Percentiles rank a stretch among this genome's conserved stretches.
Evolutionary conservation across 176 grass and related monocot genomes (phyloP).

Genomic region (Pontederia paniculata): DNA sequence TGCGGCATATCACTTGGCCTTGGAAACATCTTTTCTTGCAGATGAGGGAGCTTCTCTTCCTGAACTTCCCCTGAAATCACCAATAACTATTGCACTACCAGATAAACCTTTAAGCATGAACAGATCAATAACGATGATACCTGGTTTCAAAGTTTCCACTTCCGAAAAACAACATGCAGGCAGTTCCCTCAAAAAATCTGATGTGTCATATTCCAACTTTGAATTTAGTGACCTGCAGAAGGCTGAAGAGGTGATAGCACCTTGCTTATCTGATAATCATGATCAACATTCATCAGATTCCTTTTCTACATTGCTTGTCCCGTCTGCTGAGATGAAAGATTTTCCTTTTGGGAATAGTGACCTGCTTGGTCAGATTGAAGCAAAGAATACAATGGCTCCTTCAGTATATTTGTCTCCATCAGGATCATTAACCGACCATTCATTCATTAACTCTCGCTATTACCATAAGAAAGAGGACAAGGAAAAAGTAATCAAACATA

Average conservation of each 20-base stretch:
- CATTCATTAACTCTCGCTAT: no score
- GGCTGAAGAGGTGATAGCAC: conserved; percentile 16
- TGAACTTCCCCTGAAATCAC: conserved; percentile 74
- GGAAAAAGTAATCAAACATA: no score
- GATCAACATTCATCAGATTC: conserved; percentile 7
- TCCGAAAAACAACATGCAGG: conserved; percentile 27
- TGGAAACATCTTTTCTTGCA: conserved; percentile 98
- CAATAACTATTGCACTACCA: conserved; percentile 79
- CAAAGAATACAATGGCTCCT: conserved; percentile 21
- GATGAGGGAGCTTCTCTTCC: conserved; percentile 98
- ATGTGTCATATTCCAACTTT: conserved; percentile 22
- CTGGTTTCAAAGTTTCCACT: conserved; percentile 35
- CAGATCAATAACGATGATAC: conserved; percentile 74
- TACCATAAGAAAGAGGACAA: no score
- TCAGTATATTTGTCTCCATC: neutral
- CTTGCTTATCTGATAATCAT: conserved; percentile 21
- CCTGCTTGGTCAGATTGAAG: conserved; percentile 22
- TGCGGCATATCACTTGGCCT: conserved; percentile 92
- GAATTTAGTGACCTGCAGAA: conserved; percentile 15
- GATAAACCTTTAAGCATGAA: conserved; percentile 76
- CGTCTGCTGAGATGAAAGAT: neutral
- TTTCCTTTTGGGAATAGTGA: conserved; percentile 17
- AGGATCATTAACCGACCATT: no score
- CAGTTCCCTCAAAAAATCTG: conserved; percentile 22
- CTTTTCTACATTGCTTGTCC: conserved; percentile 13